Evolutionary conservation across 768 basidiomycete genomes (phyloP).

Genomic region (Termitomyces sp.): DNA sequence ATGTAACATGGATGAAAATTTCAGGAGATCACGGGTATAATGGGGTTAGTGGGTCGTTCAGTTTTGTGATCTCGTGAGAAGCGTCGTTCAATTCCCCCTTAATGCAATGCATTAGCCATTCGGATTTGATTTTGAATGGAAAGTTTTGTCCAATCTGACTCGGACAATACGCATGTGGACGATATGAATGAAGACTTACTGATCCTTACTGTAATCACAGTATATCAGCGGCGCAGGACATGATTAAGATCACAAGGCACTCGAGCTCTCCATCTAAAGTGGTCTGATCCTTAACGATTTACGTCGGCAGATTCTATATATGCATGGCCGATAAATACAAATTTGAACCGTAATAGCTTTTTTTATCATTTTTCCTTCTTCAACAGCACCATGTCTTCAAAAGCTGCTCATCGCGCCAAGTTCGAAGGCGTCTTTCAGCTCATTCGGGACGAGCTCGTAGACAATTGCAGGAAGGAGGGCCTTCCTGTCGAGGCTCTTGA

Average conservation of each 20-base stretch:
- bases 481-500: slow-evolving; percentile 84
- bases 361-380: not conserved
- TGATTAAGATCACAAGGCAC: no score
- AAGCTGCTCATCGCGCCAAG: slow-evolving; percentile 39
- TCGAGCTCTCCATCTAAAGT: not conserved
- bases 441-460: slow-evolving; percentile 77
- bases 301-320: not conserved
- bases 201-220: no score
- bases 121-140: no score
- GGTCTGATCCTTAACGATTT: not conserved
- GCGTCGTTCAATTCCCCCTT: slow-evolving; percentile 88
- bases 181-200: no score
- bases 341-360: not conserved
- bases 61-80: no score
- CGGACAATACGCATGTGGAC: no score
- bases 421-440: slow-evolving; percentile 73
- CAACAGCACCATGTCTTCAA: slow-evolving; percentile 14
- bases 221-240: no score
- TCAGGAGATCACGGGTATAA: no score
- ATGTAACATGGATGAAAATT: no score
- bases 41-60: no score
- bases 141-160: no score
- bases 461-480: slow-evolving; percentile 58
- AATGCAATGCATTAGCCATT: no score
- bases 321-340: slow-evolving; percentile 1